phyloP scores from a whole-genome alignment of 331 rosid species.

The Quercus tomentella region DNA sequence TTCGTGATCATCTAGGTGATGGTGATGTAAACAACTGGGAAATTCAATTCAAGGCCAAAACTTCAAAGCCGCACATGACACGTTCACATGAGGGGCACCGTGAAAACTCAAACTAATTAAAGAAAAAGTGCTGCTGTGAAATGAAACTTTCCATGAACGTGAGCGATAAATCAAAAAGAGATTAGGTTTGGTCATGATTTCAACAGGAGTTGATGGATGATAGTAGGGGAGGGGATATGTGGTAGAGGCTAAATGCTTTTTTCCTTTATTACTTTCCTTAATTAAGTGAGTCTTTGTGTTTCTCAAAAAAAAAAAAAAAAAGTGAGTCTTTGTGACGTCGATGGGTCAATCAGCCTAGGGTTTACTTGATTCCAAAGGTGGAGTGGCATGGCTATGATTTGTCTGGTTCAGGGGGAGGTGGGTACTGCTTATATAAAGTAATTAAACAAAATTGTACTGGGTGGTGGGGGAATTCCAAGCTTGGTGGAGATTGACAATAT shows the following conservation, averaged over 20 bases:
- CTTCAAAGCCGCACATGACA: neutral
- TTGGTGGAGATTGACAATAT: neutral
- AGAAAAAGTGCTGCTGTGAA: neutral
- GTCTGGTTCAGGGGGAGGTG: slow-evolving; percentile 50
- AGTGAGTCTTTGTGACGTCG: slow-evolving; percentile 16
- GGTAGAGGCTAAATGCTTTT: slow-evolving; percentile 25
- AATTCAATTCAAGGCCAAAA: neutral
- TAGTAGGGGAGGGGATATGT: slow-evolving; percentile 55
- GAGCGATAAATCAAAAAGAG: neutral
- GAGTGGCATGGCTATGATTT: slow-evolving; percentile 26
- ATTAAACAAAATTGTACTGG: neutral
- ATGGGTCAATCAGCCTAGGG: slow-evolving; percentile 2
- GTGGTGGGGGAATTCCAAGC: slow-evolving; percentile 18
- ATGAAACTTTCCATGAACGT: neutral
- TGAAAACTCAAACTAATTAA: neutral
- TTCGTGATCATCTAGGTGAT: neutral
- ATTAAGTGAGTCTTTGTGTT: slow-evolving; percentile 3
- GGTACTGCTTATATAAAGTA: slow-evolving; percentile 15
- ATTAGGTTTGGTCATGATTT: neutral
- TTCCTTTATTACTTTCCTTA: neutral
- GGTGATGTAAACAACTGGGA: neutral
- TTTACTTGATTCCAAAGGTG: neutral
- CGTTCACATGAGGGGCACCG: neutral
- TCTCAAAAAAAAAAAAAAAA: too few relatives aligned
- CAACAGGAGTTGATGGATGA: slow-evolving; percentile 7